These are phyloP conservation scores for Neocatenulostroma microsporum DNA, from an alignment of 2,329 filamentous ascomycete species.

Conservation along the genomic window DNA sequence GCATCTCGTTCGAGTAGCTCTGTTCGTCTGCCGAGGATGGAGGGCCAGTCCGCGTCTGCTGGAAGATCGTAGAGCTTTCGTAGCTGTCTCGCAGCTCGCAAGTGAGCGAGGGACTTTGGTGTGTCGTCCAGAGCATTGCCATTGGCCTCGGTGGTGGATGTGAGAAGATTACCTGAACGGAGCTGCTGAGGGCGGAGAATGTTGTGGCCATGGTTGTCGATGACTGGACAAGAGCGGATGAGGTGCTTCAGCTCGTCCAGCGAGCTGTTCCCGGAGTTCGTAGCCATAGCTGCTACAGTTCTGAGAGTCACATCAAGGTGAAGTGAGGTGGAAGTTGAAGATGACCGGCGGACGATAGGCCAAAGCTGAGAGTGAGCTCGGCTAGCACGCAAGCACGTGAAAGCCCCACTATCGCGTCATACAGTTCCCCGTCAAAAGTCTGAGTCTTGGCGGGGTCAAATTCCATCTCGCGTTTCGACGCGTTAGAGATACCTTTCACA, in stretches of 20 bases:
- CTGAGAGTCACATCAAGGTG: no score
- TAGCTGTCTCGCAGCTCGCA: conserved; percentile 63
- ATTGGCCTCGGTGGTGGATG: conserved; percentile 65
- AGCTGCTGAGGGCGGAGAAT: conserved; percentile 49
- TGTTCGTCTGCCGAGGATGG: conserved; percentile 44
- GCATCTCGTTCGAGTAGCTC: conserved; percentile 40
- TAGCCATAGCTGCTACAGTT: not conserved
- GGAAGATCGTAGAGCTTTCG: conserved; percentile 54
- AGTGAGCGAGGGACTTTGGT: conserved; percentile 56
- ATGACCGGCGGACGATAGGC: no score
- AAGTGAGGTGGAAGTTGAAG: no score
- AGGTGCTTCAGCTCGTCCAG: conserved; percentile 21
- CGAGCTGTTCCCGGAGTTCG: not conserved
- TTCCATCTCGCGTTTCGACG: no score
- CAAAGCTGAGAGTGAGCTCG: no score
- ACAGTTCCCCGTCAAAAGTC: no score
- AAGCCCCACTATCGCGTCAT: no score
- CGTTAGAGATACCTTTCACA: no score
- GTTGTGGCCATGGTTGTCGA: conserved; percentile 68
- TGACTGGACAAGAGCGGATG: conserved; percentile 45
- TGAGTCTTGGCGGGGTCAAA: no score
- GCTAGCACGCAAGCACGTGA: no score
- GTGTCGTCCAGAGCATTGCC: conserved; percentile 59
- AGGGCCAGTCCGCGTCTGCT: conserved; percentile 50
- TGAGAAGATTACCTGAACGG: conserved; percentile 47